A percentile compares a stretch with the other conserved stretches of the same genome.
Evolutionary conservation across 805 yeast species (phyloP).

Genomic region (Cyberlindnera mississippiensis): DNA sequence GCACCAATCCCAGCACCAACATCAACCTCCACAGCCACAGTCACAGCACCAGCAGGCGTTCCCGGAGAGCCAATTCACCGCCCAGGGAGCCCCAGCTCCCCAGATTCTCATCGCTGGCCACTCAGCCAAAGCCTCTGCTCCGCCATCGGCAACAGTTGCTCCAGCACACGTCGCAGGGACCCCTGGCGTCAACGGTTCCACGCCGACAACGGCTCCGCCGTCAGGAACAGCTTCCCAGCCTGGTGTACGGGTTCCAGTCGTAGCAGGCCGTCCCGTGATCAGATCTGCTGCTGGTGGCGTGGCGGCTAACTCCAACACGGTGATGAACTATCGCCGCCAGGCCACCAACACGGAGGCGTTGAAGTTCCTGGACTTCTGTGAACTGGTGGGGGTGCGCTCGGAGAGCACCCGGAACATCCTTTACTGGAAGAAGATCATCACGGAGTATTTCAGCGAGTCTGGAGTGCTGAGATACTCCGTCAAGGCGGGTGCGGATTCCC

Average conservation of each 20-base stretch:
- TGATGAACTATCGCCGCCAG: slow-evolving; percentile 32
- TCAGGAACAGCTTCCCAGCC: neutral
- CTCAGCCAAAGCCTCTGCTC: neutral
- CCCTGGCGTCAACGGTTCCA: no score
- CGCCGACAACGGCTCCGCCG: neutral
- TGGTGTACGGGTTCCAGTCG: neutral
- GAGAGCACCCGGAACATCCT: slow-evolving; percentile 41
- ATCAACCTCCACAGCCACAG: slow-evolving; percentile 8
- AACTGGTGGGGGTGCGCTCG: slow-evolving; percentile 39
- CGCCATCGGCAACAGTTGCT: slow-evolving; percentile 1
- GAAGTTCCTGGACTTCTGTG: slow-evolving; percentile 47
- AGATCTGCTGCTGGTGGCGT: slow-evolving; percentile 1
- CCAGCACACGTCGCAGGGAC: neutral
- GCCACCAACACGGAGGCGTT: slow-evolving; percentile 48
- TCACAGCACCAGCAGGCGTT: slow-evolving; percentile 2
- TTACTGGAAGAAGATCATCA: slow-evolving; percentile 47
- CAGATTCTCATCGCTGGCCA: neutral
- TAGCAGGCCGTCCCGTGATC: neutral
- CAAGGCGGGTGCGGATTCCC: slow-evolving; percentile 40
- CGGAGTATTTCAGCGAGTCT: slow-evolving; percentile 49
- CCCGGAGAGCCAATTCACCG: no score
- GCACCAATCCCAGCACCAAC: slow-evolving; percentile 13
- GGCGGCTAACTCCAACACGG: slow-evolving; percentile 6
- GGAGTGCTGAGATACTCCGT: slow-evolving; percentile 47
- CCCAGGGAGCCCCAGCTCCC: no score